Evolutionary conservation across 2,329 filamentous ascomycete genomes (phyloP), one percentile per base, ranked within the genome.

Genomic region (Ophiostoma sp.): DNA sequence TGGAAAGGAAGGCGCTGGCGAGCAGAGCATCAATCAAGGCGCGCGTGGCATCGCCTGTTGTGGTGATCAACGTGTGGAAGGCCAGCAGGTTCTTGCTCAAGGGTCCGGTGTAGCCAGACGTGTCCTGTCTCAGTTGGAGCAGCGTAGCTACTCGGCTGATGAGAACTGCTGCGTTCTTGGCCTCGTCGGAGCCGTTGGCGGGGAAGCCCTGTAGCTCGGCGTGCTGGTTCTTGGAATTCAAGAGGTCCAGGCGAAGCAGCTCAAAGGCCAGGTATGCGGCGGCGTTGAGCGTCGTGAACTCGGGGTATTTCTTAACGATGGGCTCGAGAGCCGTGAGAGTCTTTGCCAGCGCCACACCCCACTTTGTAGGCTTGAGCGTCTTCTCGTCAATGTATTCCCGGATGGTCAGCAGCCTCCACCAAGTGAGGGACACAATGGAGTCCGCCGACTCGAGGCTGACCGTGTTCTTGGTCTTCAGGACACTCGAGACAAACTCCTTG

Each of bases 41-140:
- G 64, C 95, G 87, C 72, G 96, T 83, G 45, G 88, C 87, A 72
- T 89, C 87, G 52, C 93, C 89, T 38, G 97, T 88, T 55, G 91
- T 87, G 2, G 89, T 89, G 55, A 92, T 88, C 69, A 98, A 83
- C 1, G 92, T 93, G 70, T 92, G 90, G 81, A 93, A 99, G 40
- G 88, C 89, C 58, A 99, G 83, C 66, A 97, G 83, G 73, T 94
- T 93, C 77, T 95, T 89, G 81, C 93, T 97, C 1, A 99, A 84
- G 1, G 95, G 94, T 0, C 95, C 95, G 1, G 94, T 97, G 78
- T 97, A 99, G 42, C 95, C 95, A 73, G 94, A 93, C 3, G 85
- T 84, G 73, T 91, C 86, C 76, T 99, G 95, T 44, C 88, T 87
- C 71, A 98, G 83, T 75, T 90, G 92, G 66, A 93, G 85, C 69